Base-by-base conservation (phyloP, 1,139 yeast species). In the Hanseniaspora uvarum region DNA sequence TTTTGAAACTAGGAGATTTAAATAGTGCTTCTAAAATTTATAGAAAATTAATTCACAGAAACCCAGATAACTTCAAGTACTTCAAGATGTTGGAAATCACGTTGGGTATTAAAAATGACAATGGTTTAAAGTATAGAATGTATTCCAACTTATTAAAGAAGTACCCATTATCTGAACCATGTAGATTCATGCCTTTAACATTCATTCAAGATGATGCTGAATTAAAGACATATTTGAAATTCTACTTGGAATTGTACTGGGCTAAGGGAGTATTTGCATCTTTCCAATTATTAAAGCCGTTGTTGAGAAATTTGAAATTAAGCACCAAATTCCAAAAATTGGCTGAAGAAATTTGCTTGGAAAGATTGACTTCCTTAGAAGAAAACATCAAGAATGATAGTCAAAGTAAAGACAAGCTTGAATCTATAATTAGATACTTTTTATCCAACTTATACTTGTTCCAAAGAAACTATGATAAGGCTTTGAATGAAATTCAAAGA, bases 201-300 rank as follows among this genome's bases (percentile, higher is more conserved):
- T 86, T 86, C 61, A 70, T 86, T 49, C 72, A 78, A 2, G 83
- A 86, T 10, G 74, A 76, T 10, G 67, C 66, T 49, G 64, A 56
- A 65, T 84, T 80, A 63, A 71, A 66, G 52, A 58, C 58, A 54
- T 77, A 70, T 63, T 80, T 73, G 39, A 64, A 62, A 52, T 65
- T 66, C 1, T 92, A 88, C 64, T 68, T 89, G 47, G 59, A 75
- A 12, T 69, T 73, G 3, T 86, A 83, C 64, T 75, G 94, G 62
- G 70, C 76, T 57, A 77, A 87, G 58, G 95, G 95, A 38, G 94
- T 88, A 33, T 98, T 98, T 4, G 86, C 96, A 0, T 77, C 94
- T 6, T 92, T 89, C 70, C 84, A 84, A 50, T 83, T 86, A 62
- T 78, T 92, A 54, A 88, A 89, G 68, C 86, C 94, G 1, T 73